Conservation (phyloP, 805 yeast species). For the Phaffomyces antillensis region DNA sequence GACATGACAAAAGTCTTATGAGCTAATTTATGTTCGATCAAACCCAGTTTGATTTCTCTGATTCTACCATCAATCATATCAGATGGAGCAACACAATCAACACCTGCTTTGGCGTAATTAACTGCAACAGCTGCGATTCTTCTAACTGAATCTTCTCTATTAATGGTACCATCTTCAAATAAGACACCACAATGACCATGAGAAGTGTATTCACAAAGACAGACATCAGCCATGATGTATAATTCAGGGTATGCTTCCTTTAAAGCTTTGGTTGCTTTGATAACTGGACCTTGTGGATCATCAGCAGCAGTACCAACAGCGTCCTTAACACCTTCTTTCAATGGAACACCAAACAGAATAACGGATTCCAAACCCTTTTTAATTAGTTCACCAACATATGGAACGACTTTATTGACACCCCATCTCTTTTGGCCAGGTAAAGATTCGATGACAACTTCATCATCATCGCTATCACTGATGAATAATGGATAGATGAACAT, state of each 20-base stretch:
- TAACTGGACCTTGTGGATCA: slow-evolving; percentile 94
- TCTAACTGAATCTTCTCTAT: slow-evolving; percentile 64
- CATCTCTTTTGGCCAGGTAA: slow-evolving; percentile 84
- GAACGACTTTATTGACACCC: slow-evolving; percentile 74
- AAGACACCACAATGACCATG: slow-evolving; percentile 98
- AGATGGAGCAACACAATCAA: slow-evolving; percentile 91
- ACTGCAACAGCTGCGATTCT: slow-evolving; percentile 93
- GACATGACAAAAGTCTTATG: slow-evolving; percentile 87
- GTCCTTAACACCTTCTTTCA: slow-evolving; percentile 72
- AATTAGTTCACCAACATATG: slow-evolving; percentile 63
- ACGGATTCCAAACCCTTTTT: slow-evolving; percentile 81
- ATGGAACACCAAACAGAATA: slow-evolving; percentile 86
- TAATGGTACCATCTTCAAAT: slow-evolving; percentile 78
- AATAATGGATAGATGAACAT: slow-evolving; percentile 93
- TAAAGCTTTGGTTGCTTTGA: slow-evolving; percentile 63
- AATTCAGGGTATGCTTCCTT: slow-evolving; percentile 67
- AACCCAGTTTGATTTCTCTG: slow-evolving; percentile 76
- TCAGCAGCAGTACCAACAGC: slow-evolving; percentile 84
- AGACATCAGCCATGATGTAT: slow-evolving; percentile 88
- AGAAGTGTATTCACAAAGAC: slow-evolving; percentile 91
- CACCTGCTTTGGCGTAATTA: slow-evolving; percentile 93
- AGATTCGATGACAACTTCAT: slow-evolving; percentile 63
- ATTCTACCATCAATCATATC: slow-evolving; percentile 98
- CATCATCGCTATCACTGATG: slow-evolving; percentile 74
- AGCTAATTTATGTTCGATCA: slow-evolving; percentile 74